Conservation (phyloP, 768 basidiomycete species). For the Dentipellis fragilis region DNA sequence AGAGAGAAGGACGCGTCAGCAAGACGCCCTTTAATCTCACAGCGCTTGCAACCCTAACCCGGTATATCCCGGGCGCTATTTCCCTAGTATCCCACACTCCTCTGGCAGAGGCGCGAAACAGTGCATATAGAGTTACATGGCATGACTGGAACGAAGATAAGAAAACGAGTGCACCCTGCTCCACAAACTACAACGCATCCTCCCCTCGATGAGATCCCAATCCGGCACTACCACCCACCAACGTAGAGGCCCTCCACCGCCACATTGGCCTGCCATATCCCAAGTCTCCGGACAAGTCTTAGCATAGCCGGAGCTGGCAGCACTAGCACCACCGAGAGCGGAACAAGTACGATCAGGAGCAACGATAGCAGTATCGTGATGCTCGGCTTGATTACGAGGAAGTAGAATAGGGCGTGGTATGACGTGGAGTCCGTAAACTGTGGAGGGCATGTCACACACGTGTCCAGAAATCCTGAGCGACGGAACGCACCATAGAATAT, state of each 20-base stretch:
- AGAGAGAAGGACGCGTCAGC: neutral
- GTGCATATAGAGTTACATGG: neutral
- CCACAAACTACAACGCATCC: neutral
- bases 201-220: neutral
- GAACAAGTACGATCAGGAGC: constrained; percentile 40
- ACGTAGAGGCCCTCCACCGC: constrained; percentile 62
- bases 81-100: neutral
- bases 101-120: neutral
- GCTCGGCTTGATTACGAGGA: constrained; percentile 77
- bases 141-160: neutral
- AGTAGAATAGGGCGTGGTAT: constrained; percentile 82
- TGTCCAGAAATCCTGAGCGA: constrained; percentile 1
- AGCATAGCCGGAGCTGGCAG: constrained; percentile 61
- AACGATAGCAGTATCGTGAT: constrained; percentile 63
- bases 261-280: constrained; percentile 77
- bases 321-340: constrained; percentile 49
- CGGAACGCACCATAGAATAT: constrained; percentile 56
- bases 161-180: neutral
- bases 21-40: constrained; percentile 6
- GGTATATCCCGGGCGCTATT: neutral
- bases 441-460: constrained; percentile 1
- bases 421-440: constrained; percentile 78
- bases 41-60: constrained; percentile 6
- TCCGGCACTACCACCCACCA: constrained; percentile 12
- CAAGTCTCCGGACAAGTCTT: constrained; percentile 52